A percentile compares a stretch with the other conserved stretches of the same genome.
phyloP scores from a whole-genome alignment of 345 rosid species.

The Moricandia arvensis region DNA sequence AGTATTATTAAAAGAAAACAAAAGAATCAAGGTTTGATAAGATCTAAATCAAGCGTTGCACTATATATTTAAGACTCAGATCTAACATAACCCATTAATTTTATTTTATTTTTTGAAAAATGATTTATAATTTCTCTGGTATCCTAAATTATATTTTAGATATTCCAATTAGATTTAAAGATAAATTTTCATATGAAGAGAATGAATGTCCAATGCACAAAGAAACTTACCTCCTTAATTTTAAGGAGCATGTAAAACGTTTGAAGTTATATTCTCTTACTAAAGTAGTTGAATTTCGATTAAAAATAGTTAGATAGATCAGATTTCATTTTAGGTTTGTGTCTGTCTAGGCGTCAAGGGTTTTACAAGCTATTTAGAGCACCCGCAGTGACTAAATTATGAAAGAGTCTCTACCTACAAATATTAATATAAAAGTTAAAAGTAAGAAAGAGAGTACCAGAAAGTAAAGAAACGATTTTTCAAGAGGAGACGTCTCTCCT shows the following conservation, averaged over 20 bases:
- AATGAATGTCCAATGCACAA: neutral
- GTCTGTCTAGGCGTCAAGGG: neutral
- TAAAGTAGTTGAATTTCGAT: neutral
- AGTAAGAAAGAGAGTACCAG: no score
- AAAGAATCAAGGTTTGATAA: neutral
- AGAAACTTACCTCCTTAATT: neutral
- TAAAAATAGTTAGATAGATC: neutral
- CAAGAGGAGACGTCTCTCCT: no score
- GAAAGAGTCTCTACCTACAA: no score
- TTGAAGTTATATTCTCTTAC: neutral
- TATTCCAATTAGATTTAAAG: neutral
- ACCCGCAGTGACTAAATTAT: no score
- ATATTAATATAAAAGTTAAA: no score
- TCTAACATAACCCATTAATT: neutral
- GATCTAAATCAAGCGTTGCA: neutral
- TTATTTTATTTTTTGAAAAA: no score
- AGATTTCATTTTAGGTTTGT: neutral
- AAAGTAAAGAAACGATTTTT: no score
- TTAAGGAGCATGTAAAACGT: neutral
- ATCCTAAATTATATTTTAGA: neutral
- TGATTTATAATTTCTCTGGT: neutral
- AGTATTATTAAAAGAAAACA: neutral
- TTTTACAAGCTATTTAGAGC: neutral
- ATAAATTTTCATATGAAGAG: neutral
- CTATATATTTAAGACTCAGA: neutral